A percentile compares a stretch with the other conserved stretches of the same genome.
Evolutionary conservation across 768 basidiomycete genomes (phyloP).

Genomic region (Naganishia onofrii): DNA sequence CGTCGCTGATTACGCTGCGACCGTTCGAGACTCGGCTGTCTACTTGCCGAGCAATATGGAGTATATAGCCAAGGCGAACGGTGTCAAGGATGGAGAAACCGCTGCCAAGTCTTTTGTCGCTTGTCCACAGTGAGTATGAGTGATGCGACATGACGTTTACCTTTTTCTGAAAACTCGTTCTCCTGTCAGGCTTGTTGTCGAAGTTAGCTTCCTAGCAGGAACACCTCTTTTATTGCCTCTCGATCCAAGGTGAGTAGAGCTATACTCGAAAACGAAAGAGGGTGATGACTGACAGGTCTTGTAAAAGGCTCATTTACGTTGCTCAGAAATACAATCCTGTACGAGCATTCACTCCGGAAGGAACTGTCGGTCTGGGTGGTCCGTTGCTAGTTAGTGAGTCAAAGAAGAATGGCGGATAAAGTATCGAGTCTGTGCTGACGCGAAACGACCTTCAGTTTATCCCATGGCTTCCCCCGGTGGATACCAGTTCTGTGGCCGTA

Average conservation of each 20-base stretch:
- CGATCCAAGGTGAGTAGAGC: slow-evolving; percentile 48
- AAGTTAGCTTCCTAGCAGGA: slow-evolving; percentile 65
- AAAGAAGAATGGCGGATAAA: neutral
- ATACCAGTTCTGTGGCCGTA: slow-evolving; percentile 64
- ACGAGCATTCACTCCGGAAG: slow-evolving; percentile 66
- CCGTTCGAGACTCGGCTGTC: slow-evolving; percentile 60
- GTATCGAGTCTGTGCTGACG: neutral
- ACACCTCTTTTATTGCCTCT: slow-evolving; percentile 61
- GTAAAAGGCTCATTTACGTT: slow-evolving; percentile 57
- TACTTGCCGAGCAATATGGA: slow-evolving; percentile 70
- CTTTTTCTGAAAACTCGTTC: slow-evolving; percentile 15
- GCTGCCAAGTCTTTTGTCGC: slow-evolving; percentile 58
- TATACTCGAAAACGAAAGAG: neutral
- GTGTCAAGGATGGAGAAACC: slow-evolving; percentile 55
- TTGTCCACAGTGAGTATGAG: slow-evolving; percentile 55
- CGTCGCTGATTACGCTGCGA: slow-evolving; percentile 59
- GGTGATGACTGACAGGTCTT: slow-evolving; percentile 58
- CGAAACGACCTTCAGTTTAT: slow-evolving; percentile 28
- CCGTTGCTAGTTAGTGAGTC: slow-evolving; percentile 59
- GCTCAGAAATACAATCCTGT: slow-evolving; percentile 76
- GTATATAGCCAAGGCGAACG: slow-evolving; percentile 66
- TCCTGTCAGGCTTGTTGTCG: slow-evolving; percentile 56
- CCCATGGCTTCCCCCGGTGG: slow-evolving; percentile 56
- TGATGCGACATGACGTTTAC: neutral
- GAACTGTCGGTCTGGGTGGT: slow-evolving; percentile 69